Evolutionary conservation across 2,329 filamentous ascomycete genomes (phyloP).

Genomic region (Cercospora sp.): DNA sequence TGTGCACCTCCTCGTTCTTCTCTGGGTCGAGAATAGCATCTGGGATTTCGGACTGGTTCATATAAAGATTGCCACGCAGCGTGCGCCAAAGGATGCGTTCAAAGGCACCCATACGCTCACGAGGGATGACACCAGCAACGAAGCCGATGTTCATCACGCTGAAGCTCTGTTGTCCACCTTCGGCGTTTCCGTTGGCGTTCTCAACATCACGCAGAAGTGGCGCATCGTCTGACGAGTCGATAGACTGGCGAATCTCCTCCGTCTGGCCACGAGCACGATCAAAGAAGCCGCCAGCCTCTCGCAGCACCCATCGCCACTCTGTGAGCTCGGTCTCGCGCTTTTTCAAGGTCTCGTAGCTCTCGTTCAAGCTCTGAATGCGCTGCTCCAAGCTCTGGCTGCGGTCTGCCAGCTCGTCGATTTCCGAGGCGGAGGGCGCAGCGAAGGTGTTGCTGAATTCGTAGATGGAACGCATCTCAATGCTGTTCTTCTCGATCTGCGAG

Average conservation of each 20-base stretch:
- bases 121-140: slow-evolving; percentile 90
- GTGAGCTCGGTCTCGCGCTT: slow-evolving; percentile 95
- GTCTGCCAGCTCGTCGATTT: slow-evolving; percentile 94
- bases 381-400: slow-evolving; percentile 91
- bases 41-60: slow-evolving; percentile 99
- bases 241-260: slow-evolving; percentile 90
- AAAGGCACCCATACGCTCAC: slow-evolving; percentile 90
- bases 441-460: slow-evolving; percentile 83
- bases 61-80: slow-evolving; percentile 95
- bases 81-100: slow-evolving; percentile 98
- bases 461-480: slow-evolving; percentile 81
- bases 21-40: slow-evolving; percentile 88
- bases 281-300: slow-evolving; percentile 96
- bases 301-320: slow-evolving; percentile 97
- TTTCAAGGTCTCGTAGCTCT: slow-evolving; percentile 98
- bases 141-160: slow-evolving; percentile 99
- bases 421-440: slow-evolving; percentile 82
- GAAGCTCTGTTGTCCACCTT: slow-evolving; percentile 54
- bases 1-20: slow-evolving; percentile 87
- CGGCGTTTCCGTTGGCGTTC: slow-evolving; percentile 57
- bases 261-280: slow-evolving; percentile 94
- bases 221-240: slow-evolving; percentile 83
- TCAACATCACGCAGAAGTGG: slow-evolving; percentile 91
- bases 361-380: slow-evolving; percentile 85
- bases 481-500: slow-evolving; percentile 89